These are phyloP conservation scores for Chlamydomonas schloesseri DNA, from an alignment of 139 green algal species.

Conservation along the genomic window DNA sequence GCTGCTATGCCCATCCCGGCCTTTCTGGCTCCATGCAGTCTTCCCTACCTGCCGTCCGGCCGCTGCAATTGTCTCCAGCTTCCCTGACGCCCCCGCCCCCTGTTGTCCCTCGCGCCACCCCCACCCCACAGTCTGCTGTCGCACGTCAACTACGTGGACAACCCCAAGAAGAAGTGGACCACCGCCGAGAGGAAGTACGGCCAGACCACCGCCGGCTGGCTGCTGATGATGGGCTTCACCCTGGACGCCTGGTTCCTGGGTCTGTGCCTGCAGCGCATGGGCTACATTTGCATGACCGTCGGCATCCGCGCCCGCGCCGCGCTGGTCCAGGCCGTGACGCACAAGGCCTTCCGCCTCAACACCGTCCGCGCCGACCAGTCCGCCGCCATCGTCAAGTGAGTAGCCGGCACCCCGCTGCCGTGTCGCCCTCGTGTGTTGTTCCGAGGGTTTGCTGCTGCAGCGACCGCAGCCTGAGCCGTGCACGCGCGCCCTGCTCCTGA, in stretches of 20 bases:
- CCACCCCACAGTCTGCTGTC: not conserved
- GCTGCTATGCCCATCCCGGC: no score
- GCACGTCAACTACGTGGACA: not conserved
- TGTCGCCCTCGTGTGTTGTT: no score
- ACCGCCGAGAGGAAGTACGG: not conserved
- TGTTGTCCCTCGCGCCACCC: no score
- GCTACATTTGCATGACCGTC: conserved; percentile 58
- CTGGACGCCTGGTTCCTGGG: conserved; percentile 48
- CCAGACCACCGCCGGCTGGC: conserved; percentile 21
- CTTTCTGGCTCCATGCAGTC: no score
- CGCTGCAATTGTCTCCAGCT: no score
- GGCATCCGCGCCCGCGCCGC: conserved; percentile 60
- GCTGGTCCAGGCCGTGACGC: conserved; percentile 59
- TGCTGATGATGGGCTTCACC: conserved; percentile 49
- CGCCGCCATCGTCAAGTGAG: conserved; percentile 48
- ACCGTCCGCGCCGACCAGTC: conserved; percentile 60
- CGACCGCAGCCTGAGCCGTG: no score
- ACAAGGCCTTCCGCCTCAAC: conserved; percentile 67
- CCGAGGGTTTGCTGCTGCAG: no score
- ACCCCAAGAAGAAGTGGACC: no score
- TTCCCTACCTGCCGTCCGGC: no score
- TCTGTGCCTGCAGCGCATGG: conserved; percentile 67
- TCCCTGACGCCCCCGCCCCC: no score
- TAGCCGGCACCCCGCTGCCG: not conserved
- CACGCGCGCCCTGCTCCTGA: no score